A percentile compares a stretch with the other conserved stretches of the same genome.
These are phyloP conservation scores for Gentiana dahurica DNA, from an alignment of 257 asterid species.

Conservation along the genomic window DNA sequence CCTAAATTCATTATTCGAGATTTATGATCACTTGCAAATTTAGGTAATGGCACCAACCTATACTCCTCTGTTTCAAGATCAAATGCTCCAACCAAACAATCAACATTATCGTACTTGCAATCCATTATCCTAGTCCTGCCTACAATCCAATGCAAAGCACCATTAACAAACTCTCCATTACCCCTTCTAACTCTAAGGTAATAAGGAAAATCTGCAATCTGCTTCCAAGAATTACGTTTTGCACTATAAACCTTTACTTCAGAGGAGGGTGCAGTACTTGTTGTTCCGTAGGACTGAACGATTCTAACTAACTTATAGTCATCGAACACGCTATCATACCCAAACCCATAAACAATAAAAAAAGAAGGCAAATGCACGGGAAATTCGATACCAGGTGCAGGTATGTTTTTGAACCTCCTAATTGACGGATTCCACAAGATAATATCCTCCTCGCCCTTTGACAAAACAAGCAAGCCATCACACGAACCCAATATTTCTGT, in stretches of 20 bases:
- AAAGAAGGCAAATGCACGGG: background rate
- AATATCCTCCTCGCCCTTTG: background rate
- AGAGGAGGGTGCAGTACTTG: background rate
- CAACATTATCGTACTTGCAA: background rate
- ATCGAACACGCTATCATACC: conserved; percentile 10
- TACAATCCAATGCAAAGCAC: conserved; percentile 5
- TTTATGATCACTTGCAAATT: background rate
- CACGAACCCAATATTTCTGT: conserved; percentile 3
- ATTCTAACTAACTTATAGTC: conserved; percentile 13
- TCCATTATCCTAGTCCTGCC: background rate
- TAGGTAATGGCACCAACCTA: background rate
- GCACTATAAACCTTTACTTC: background rate
- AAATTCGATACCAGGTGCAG: background rate
- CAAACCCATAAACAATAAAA: conserved; percentile 2
- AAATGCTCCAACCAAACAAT: conserved; percentile 6
- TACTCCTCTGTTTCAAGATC: conserved; percentile 6
- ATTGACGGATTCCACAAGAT: conserved; percentile 16
- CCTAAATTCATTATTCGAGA: background rate
- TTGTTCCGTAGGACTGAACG: background rate
- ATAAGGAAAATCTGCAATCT: conserved; percentile 4
- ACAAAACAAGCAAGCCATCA: conserved; percentile 9
- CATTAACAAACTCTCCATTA: conserved; percentile 2
- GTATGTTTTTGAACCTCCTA: conserved; percentile 6
- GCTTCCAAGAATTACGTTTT: background rate
- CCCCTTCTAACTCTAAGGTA: background rate